Conservation (phyloP, 139 green algal species). For the Eudorina sp. region DNA sequence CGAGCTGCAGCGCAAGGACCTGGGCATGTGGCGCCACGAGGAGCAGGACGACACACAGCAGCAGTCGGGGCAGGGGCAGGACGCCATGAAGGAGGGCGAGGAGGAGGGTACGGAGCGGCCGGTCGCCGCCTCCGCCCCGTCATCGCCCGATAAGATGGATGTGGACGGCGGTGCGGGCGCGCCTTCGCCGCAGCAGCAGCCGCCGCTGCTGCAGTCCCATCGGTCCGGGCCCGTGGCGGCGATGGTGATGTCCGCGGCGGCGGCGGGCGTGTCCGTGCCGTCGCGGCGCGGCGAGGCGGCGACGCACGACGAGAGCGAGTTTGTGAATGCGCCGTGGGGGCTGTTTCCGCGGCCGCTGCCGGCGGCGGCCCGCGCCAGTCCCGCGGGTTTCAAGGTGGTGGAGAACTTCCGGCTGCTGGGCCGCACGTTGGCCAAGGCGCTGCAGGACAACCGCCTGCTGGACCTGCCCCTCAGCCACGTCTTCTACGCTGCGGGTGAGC, state of each 20-base stretch:
- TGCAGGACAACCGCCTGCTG: conserved; percentile 94
- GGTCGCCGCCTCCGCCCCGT: neutral
- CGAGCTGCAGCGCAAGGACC: conserved; percentile 85
- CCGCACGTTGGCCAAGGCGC: conserved; percentile 88
- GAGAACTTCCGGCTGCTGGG: conserved; percentile 92
- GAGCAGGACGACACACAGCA: conserved; percentile 52
- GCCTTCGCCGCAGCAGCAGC: neutral
- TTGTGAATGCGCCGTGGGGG: conserved; percentile 85
- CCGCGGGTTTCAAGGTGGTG: conserved; percentile 40
- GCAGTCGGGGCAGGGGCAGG: conserved; percentile 26
- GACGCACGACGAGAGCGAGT: conserved; percentile 53
- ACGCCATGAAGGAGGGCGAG: neutral
- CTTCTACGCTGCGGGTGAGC: conserved; percentile 84
- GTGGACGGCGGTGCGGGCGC: conserved; percentile 7
- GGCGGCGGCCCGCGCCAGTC: conserved; percentile 25
- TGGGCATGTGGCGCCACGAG: conserved; percentile 92
- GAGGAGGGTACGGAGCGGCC: neutral
- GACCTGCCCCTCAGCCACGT: conserved; percentile 90
- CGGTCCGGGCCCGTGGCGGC: neutral
- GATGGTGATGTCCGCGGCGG: neutral
- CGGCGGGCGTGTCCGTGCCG: neutral
- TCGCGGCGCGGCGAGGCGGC: conserved; percentile 24
- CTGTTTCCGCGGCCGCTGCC: conserved; percentile 90
- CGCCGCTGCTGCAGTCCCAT: neutral
- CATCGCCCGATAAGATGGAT: conserved; percentile 13